Conservation (phyloP, 2,329 filamentous ascomycete genomes). For the Passalora sequoiae region DNA sequence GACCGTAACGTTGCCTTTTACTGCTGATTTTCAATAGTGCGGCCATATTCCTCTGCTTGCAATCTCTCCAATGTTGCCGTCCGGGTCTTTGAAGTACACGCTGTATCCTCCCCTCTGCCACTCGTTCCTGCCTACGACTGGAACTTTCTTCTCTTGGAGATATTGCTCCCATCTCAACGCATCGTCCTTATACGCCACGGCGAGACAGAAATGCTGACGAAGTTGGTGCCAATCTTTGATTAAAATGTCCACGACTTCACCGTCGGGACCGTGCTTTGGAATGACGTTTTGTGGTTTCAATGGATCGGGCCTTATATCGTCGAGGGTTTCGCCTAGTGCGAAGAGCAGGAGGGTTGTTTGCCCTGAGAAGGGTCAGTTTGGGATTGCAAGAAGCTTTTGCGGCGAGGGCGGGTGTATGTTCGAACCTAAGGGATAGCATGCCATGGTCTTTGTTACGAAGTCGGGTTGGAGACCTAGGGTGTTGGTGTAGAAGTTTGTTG, state of each 20-base stretch:
- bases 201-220: constrained; percentile 13
- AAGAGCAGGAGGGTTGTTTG: constrained; percentile 14
- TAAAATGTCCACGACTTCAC: constrained; percentile 2
- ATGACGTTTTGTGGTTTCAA: constrained; percentile 7
- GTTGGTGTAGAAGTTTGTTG: constrained; percentile 10
- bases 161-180: constrained; percentile 11
- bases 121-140: constrained; percentile 10
- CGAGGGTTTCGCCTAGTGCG: constrained; percentile 7
- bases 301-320: constrained; percentile 6
- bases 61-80: constrained; percentile 15
- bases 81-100: constrained; percentile 15
- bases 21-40: constrained; percentile 12
- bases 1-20: no score
- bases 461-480: constrained; percentile 9
- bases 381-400: no score
- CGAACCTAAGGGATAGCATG: constrained; percentile 10
- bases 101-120: constrained; percentile 14
- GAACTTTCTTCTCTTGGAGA: constrained; percentile 1
- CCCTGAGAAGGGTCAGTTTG: no score
- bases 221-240: constrained; percentile 5
- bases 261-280: constrained; percentile 10
- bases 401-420: no score
- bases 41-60: constrained; percentile 15
- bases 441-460: constrained; percentile 10
- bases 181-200: constrained; percentile 9